phyloP scores from a whole-genome alignment of 306 rosid species.

The Medicago ruthenica region DNA sequence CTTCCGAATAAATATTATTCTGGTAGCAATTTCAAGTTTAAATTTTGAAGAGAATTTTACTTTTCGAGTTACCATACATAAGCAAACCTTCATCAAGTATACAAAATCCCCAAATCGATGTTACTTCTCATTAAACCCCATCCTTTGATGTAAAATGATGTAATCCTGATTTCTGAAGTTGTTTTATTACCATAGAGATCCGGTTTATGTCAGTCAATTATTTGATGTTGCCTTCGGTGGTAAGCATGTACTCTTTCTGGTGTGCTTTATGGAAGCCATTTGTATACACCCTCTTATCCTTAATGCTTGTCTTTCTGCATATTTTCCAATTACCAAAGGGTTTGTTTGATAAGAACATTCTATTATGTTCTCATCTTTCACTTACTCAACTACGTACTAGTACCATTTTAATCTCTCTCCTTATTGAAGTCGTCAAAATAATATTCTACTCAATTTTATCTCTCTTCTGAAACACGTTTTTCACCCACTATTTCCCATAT shows the following conservation, averaged over 20 bases:
- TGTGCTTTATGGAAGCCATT: constrained; percentile 11
- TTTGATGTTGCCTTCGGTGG: constrained; percentile 15
- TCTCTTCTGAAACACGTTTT: too few relatives aligned
- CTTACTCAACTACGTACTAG: too few relatives aligned
- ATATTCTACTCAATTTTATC: background rate
- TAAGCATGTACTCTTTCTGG: background rate
- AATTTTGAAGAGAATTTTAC: constrained; percentile 11
- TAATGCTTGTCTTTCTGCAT: background rate
- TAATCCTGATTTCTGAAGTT: constrained; percentile 6
- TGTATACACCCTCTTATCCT: background rate
- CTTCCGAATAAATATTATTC: too few relatives aligned
- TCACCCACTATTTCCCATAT: too few relatives aligned
- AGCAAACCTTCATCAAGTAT: constrained; percentile 18
- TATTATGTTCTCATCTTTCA: background rate
- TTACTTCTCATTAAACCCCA: constrained; percentile 8
- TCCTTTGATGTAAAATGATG: constrained; percentile 19
- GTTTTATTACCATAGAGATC: constrained; percentile 14
- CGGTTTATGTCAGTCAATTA: background rate
- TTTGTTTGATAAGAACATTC: too few relatives aligned
- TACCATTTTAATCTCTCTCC: background rate
- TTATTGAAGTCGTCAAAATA: background rate
- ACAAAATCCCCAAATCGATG: background rate
- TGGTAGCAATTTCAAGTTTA: constrained; percentile 13
- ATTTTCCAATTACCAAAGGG: background rate
- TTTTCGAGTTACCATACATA: background rate